Conservation (phyloP, 208 protist genomes). For the Porcisia deanei region DNA sequence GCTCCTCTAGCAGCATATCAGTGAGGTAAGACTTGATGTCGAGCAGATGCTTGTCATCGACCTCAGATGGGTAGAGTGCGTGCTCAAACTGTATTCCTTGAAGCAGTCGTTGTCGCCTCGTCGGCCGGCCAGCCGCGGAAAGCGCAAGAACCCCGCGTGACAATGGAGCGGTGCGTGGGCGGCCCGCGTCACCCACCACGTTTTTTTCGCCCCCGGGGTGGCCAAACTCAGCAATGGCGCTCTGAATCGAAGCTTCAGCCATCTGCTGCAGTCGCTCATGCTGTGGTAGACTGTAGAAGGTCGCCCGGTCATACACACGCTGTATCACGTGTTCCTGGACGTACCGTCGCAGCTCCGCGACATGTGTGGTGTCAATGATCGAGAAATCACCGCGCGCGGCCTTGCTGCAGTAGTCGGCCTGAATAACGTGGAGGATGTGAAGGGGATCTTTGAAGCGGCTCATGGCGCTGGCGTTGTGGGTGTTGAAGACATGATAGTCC, state of each 20-base stretch:
- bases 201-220: constrained; percentile 32
- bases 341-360: constrained; percentile 56
- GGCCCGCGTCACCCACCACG: constrained; percentile 17
- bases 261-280: constrained; percentile 49
- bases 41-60: constrained; percentile 80
- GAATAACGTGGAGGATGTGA: constrained; percentile 61
- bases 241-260: constrained; percentile 46
- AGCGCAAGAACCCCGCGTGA: constrained; percentile 19
- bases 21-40: constrained; percentile 73
- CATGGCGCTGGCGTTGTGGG: constrained; percentile 71
- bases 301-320: constrained; percentile 75
- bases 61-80: constrained; percentile 78
- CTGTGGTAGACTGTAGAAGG: constrained; percentile 69
- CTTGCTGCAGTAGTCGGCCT: constrained; percentile 75
- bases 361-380: constrained; percentile 73
- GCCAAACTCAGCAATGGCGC: constrained; percentile 29
- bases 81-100: constrained; percentile 79
- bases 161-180: constrained; percentile 23
- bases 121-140: constrained; percentile 15
- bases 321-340: constrained; percentile 72
- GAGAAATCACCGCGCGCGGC: constrained; percentile 72
- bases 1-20: constrained; percentile 73
- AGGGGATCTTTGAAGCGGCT: constrained; percentile 66
- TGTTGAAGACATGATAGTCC: constrained; percentile 86
- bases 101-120: constrained; percentile 35